Base-by-base conservation (phyloP, 768 basidiomycete genomes). In the Cyathus striatus region DNA sequence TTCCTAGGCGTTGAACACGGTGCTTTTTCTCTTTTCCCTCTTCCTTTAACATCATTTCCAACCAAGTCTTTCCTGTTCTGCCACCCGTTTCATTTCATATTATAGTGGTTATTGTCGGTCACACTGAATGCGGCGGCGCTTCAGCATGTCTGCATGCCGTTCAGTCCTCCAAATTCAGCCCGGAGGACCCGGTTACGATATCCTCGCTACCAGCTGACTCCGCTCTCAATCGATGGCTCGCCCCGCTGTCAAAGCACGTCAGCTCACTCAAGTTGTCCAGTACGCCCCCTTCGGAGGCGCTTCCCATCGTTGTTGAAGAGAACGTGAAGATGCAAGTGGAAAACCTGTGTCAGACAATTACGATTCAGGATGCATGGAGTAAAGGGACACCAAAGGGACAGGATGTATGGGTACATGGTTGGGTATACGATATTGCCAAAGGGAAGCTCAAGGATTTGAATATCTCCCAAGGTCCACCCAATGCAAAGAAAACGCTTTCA, bases 101-200 rank as follows among this genome's bases (percentile, higher is more conserved):
- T 49, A 38, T 53, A 90, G 88, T 94, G 47, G 68, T 90, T 48
- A 66, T 94, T 52, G 86, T 84, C 20, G 91, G 91, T 14, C 91
- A 95, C 58, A 81, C 83, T 9, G 69, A 79, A 43, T 95, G 91
- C 57, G 91, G 89, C 42, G 91, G 91, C 40, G 85, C 78, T 3
- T 59, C 64, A 0, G 80, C 83, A 4, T 79, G 79, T 38, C 62
- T 78, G 30, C 52, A 58, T 1, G 75, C 78, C 33, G 70, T 66
- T 24, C 60, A 65, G 43, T 62, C 59, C n/a, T 55, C 63, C 13
- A 42, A 50, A 5, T 51, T 69, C 39, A 41, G 55, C 21, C 43
- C 56, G 39, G 59, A 58, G 21, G 61, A 51, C 23, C 56, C 59
- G 18, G 59, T 64, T 23, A 52, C 70, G 1, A 51, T 69, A 18